Base-by-base conservation (phyloP, 441 rosid species). In the Pelargonium fulgidum region DNA sequence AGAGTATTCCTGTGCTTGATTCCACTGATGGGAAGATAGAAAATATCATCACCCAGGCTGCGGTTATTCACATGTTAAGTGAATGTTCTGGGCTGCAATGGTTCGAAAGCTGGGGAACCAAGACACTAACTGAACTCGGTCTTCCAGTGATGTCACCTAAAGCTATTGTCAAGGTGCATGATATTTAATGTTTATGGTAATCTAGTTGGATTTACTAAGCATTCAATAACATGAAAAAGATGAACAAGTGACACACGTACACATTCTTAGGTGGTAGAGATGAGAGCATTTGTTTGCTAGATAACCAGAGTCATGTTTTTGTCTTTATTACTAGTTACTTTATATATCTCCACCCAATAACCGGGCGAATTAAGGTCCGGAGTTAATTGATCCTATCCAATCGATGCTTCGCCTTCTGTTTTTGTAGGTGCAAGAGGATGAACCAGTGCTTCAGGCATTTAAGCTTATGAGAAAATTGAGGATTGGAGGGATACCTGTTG, bases 401-500 rank as follows among this genome's bases (percentile, higher is more conserved):
- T 68, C 39, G 36, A 29, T 3, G 22, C 14, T 75, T 8, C n/a
- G 41, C 41, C 11, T 33, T 68, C 19, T 48, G 29, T 69, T 13
- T 76, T 64, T 79, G 70, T 75, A 94, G 99, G 89, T 92, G 70
- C 75, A 87, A 0, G 98, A 87, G 66, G 86, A 90, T 44, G 97
- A 92, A 68, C 97, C 99, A 16, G 99, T 94, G 78, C 95, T 94
- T 66, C 99, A 92, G 76, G 99, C 93, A 14, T 94, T 94, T 73
- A 94, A 92, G 83, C 74, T 92, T 72, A 90, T 92, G 99, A 83
- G 98, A 80, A 88, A 86, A 82, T 81, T 72, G 75, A 83, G 81
- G 76, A 73, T 89, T 12, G 99, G 99, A 73, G 99, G 92, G 12
- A 65, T 94, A 66, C 99, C 97, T 5, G 92, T 94, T 3, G 74